Base-by-base conservation (phyloP, 164 flowering plant species). In the Akebia trifoliata region DNA sequence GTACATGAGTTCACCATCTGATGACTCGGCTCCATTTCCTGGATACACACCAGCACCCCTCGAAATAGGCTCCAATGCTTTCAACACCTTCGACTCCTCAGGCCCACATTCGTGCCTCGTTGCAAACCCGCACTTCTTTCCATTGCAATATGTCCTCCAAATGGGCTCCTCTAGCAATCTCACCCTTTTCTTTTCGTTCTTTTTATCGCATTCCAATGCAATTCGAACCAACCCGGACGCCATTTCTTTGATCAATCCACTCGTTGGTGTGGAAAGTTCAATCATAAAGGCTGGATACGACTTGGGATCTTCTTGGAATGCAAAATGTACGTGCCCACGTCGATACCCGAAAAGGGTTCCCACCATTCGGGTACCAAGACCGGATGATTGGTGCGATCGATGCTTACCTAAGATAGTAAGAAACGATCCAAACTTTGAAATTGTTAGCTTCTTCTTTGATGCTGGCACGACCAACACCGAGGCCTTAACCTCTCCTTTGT, bases 101-200 rank as follows among this genome's bases (percentile, higher is more conserved):
- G 74, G 51, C 31, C 96, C 82, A 42, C 92, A 86, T 34, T 82
- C 94, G 0, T 79, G 59, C 65, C 67, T 70, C 77, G 62, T 60
- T 0, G 88, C 96, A 34, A 60, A 78, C 35, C 99, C 99, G 48
- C 95, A 82, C 64, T 90, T 94, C 80, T 76, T 80, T 8, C 99
- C 99, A 35, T 94, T 94, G 69, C 97, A 90, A 56, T 82, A 88
- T 12, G 84, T 76, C 75, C 92, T 75, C 99, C 99, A 94, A 2
- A 80, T 32, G 0, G 83, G 72, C 79, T 88, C 99, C 51, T 85
- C 88, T 0, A 88, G 57, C 64, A 94, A 65, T 63, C 61, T 80
- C 26, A 32, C 25, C 0, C 72, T 62, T 30, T 74, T 81, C 71
- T 72, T 76, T 50, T 68, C 76, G 25, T n/a, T 56, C 56, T 70